Base-by-base conservation (phyloP, 1,284 basidiomycete species). In the Neolentinus lepideus region DNA sequence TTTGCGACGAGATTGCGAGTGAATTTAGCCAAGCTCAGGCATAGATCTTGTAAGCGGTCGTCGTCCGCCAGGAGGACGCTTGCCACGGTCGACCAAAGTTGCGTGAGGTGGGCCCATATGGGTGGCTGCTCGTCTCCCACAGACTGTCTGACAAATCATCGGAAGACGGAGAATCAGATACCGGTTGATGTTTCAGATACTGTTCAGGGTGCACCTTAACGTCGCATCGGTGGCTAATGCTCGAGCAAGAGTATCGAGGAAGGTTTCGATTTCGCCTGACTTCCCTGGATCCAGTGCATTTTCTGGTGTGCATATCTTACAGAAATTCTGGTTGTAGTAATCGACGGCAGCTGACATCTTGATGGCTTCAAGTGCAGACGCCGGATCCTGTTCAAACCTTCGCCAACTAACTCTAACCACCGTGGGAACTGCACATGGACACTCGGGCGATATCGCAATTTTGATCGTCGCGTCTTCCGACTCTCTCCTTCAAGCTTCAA, bases 1-100 rank as follows among this genome's bases (percentile, higher is more conserved):
- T 79, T 83, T 12, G 87, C 88, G 27, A 86, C 83, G 12, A 92
- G 70, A 66, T 92, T 92, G 58, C 90, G 79, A 3, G 87, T 90
- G 63, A 92, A 86, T 60, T 78, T 84, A 3, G 83, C 83, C n/a
- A 88, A 62, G 60, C 74, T 77, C 16, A 73, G 67, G 52, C 75
- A 74, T 2, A 84, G 66, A 0, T 61, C 62, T 2, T 65, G 61
- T 36, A 55, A 48, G 19, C 51, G 36, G 38, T 69, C 67, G 43
- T 73, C 73, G 24, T 69, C 68, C 36, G 73, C 71, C n/a, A 69
- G 68, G 33, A 76, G 77, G 31, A 68, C 74, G 46, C 75, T 77
- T 68, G 78, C 75, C 54, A 77, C 73, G 9, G 72, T 74, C 46
- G 74, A 66, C 86, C 86, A 89, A 2, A 83, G 66, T 43, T 71